phyloP scores from a whole-genome alignment of 2,329 filamentous ascomycete genomes.

The Exophiala bonariae region DNA sequence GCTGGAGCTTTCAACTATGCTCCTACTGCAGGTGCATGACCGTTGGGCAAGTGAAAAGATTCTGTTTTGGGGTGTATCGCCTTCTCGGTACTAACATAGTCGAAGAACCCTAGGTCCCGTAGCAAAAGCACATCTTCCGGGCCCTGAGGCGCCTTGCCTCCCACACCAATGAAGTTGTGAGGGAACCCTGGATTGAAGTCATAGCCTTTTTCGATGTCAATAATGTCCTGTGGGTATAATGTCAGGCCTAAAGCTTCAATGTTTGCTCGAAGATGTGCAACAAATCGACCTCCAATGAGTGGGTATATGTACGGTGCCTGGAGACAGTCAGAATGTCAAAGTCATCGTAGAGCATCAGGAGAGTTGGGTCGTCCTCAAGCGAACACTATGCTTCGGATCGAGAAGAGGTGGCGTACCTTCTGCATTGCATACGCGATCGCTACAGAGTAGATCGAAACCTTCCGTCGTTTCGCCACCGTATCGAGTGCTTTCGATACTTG shows the following conservation, averaged over 20 bases:
- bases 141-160: too few relatives aligned
- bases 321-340: too few relatives aligned
- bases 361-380: too few relatives aligned
- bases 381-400: too few relatives aligned
- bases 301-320: slow-evolving; percentile 51
- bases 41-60: too few relatives aligned
- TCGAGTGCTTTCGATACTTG: slow-evolving; percentile 25
- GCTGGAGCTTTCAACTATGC: too few relatives aligned
- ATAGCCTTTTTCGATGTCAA: slow-evolving; percentile 53
- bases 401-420: too few relatives aligned
- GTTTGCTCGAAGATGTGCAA: slow-evolving; percentile 56
- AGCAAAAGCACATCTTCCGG: too few relatives aligned
- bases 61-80: too few relatives aligned
- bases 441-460: slow-evolving; percentile 27
- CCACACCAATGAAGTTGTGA: slow-evolving; percentile 34
- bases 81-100: slow-evolving; percentile 23
- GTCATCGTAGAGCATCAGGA: too few relatives aligned
- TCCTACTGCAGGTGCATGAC: too few relatives aligned
- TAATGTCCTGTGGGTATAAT: slow-evolving; percentile 54
- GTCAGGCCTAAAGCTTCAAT: slow-evolving; percentile 55
- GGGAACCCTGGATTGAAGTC: slow-evolving; percentile 61
- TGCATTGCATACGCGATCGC: slow-evolving; percentile 54
- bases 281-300: slow-evolving; percentile 53
- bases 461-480: slow-evolving; percentile 14
- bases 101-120: too few relatives aligned